Evolutionary conservation across 768 basidiomycete genomes (phyloP).

Genomic region (Leccinellum rugosiceps): DNA sequence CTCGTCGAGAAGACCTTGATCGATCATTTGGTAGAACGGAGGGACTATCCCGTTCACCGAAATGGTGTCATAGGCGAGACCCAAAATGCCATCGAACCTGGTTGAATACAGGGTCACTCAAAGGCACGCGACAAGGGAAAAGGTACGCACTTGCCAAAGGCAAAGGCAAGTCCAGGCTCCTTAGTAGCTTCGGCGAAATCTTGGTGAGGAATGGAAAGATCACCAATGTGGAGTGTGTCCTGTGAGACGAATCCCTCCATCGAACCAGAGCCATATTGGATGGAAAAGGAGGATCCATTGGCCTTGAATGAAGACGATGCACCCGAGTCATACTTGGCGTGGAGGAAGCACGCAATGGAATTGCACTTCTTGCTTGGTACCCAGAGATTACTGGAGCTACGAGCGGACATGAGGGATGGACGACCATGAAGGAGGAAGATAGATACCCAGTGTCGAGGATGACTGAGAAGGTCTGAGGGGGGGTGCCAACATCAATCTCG

Average conservation of each 20-base stretch:
- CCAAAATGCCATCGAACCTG: constrained; percentile 94
- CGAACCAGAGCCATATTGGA: constrained; percentile 93
- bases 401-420: background rate
- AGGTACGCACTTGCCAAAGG: constrained; percentile 81
- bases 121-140: background rate
- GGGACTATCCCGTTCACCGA: constrained; percentile 90
- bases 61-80: constrained; percentile 93
- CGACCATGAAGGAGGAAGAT: constrained; percentile 18
- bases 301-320: constrained; percentile 82
- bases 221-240: constrained; percentile 78
- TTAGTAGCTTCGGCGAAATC: constrained; percentile 95
- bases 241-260: constrained; percentile 95
- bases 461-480: constrained; percentile 90
- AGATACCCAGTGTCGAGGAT: constrained; percentile 86
- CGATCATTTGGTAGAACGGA: constrained; percentile 92
- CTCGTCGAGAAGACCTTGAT: constrained; percentile 73
- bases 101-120: background rate
- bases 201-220: constrained; percentile 67
- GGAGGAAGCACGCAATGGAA: constrained; percentile 88
- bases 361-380: constrained; percentile 80
- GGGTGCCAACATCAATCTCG: constrained; percentile 79
- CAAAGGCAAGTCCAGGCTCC: constrained; percentile 96
- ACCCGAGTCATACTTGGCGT: constrained; percentile 76
- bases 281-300: constrained; percentile 87
- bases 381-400: constrained; percentile 90